A percentile compares a stretch with the other conserved stretches of the same genome.
phyloP scores from a whole-genome alignment of 768 basidiomycete species.

The Agrocybe praecox region DNA sequence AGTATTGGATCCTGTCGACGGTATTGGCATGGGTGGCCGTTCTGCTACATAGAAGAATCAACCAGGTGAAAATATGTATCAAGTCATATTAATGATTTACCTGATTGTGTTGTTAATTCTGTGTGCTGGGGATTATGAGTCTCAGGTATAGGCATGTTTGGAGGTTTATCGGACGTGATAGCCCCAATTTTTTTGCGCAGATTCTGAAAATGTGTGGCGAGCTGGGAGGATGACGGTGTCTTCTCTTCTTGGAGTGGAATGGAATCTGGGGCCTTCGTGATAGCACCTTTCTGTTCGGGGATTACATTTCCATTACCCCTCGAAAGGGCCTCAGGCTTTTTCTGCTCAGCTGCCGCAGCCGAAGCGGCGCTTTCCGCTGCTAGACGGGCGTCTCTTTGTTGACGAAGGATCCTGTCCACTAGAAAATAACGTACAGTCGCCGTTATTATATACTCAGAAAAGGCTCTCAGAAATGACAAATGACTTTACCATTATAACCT shows the following conservation, averaged over 20 bases:
- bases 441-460: background rate
- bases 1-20: background rate
- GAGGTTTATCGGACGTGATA: background rate
- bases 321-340: background rate
- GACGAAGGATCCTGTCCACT: conserved; percentile 92
- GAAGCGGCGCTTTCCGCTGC: conserved; percentile 47
- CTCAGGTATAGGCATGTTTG: background rate
- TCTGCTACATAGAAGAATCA: background rate
- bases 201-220: conserved; percentile 23
- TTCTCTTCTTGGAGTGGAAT: conserved; percentile 4
- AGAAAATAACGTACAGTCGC: conserved; percentile 15
- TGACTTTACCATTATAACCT: conserved; percentile 75
- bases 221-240: background rate
- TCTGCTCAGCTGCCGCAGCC: conserved; percentile 25
- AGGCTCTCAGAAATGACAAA: no score
- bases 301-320: background rate
- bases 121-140: background rate
- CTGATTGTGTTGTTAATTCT: background rate
- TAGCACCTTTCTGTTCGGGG: background rate
- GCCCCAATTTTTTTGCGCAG: conserved; percentile 29
- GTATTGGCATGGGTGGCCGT: background rate
- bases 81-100: background rate
- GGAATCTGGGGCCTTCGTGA: background rate
- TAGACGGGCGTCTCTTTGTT: conserved; percentile 71
- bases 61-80: background rate